Evolutionary conservation across 2,329 filamentous ascomycete species (phyloP), one percentile per base, ranked within the genome.

Genomic region (Beauveria australis): DNA sequence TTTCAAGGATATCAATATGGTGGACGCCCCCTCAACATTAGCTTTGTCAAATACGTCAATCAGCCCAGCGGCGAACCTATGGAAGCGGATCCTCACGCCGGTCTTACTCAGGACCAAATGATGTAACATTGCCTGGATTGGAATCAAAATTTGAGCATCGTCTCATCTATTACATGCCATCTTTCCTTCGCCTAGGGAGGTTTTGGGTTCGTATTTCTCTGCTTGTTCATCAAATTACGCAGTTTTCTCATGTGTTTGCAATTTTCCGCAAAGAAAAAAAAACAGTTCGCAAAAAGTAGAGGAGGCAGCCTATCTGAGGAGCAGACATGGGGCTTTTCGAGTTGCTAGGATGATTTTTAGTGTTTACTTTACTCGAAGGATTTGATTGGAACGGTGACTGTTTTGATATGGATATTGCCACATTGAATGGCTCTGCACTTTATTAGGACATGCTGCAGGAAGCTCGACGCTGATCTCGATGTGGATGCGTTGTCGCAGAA

Each of bases 1-100:
- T 99, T 99, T 79, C 93, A 94, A 67, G 92, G 92, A 61, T 99
- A 99, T 73, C 91, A 96, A 73, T 99, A 99, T 70, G 94, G 94
- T 66, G 92, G 92, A 60, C 91, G 94, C 66, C 94, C 94, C 68
- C 86, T 99, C 63, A 92, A 92, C 61, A 81, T 99, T 70, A 93
- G 88, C 73, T 97, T 90, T 71, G 93, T 97, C 79, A 95, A 94
- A 76, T 97, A 97, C 75, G 79, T 90, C 66, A 93, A 88, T 71
- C 80, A 84, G 58, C 81, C 84, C 46, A 80, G 80, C 54, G 78
- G 76, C 64, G 88, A 92, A 65, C 82, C 80, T 67, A 96, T 97
- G 91, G 92, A 97, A 66, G 90, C 87, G 40, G 86, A 91, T 64
- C 84, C 89, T 65, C 82, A 83, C 60, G 84, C 81, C 55, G 89